Base-by-base conservation (phyloP, 2,329 filamentous ascomycete species). In the Pseudocercospora crystallina region DNA sequence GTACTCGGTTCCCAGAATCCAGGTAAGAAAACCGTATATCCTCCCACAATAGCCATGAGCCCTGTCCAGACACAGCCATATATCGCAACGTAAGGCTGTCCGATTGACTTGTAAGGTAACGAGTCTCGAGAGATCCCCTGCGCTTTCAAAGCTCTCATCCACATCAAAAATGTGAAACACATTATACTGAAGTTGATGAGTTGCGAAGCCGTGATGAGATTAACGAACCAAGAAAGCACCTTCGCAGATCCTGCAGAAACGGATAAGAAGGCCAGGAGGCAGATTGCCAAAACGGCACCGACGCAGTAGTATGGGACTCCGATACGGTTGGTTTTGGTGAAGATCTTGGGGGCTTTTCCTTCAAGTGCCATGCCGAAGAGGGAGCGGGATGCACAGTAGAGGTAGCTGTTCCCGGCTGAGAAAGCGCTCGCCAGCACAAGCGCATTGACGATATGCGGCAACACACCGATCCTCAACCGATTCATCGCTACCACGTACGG, bases 261-360 rank as follows among this genome's bases (percentile, higher is more conserved):
- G 65, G 90, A 84, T 20, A 90, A 71, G 68, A 90, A 94, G 2
- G 85, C 81, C 9, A 94, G 72, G 5, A 89, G 73, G 1, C 85
- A 80, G 60, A 94, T 82, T 7, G 80, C 63, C 40, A 89, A 76
- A 1, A 88, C 85, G 11, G 84, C 66, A 1, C 69, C 54, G 36
- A 92, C 87, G 64, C 84, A 88, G 70, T 87, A 90, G 57, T 90
- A 77, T 0, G 88, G 88, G 0, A 92, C 84, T 43, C 86, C 86
- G n/a, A 73, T 74, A 43, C 72, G 78, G 1, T 80, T 87, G 66
- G 83, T 87, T 29, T 70, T 79, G 1, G 76, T 74, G 20, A 86
- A 73, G 62, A 85, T 62, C 38, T 67, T 70, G 0, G 78, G 78
- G 0, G 78, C 78, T 37, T 75, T 72, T 15, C 78, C 77, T 49